These are phyloP conservation scores for fission yeast (Schizosaccharomyces pombe) DNA, from an alignment of 805 yeast genomes.

Conservation along the genomic window ASM294v3 CU329670.1:2878501-2879000, in stretches of 20 bases:
- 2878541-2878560: constrained; percentile 51
- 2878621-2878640: constrained; percentile 50
- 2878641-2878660: constrained; percentile 78
- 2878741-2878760: constrained; percentile 21
- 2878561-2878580: constrained; percentile 51
- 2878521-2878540: constrained; percentile 61
- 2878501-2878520: constrained; percentile 84
- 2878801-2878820: constrained; percentile 24
- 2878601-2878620: constrained; percentile 74
- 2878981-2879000: constrained; percentile 43
- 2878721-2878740: constrained; percentile 65
- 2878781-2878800: constrained; percentile 19
- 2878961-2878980: constrained; percentile 46
- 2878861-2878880: constrained; percentile 62
- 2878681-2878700: constrained; percentile 83
- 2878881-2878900: constrained; percentile 50
- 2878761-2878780: constrained; percentile 18
- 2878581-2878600: constrained; percentile 90
- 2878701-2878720: constrained; percentile 71
- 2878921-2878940: constrained; percentile 76
- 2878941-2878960: constrained; percentile 67
- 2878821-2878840: constrained; percentile 22
- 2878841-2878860: constrained; percentile 30
- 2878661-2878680: constrained; percentile 69
- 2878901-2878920: constrained; percentile 67